Evolutionary conservation across 2,329 filamentous ascomycete genomes (phyloP).

Genomic region (Apiospora hydei): DNA sequence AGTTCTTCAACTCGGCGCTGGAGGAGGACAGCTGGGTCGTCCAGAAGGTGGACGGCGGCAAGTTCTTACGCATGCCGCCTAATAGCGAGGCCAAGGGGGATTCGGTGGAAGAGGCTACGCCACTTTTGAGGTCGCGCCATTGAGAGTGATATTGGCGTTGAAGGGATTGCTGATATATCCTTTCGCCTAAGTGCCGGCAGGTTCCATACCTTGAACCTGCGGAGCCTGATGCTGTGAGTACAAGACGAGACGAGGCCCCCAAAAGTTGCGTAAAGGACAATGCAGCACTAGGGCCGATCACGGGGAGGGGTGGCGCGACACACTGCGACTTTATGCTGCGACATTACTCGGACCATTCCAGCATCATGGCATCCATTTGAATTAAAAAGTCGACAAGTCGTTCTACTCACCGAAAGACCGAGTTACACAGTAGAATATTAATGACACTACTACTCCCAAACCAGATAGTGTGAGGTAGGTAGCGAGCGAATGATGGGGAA

Average conservation of each 20-base stretch:
- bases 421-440: not conserved
- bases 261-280: not conserved
- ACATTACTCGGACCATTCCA: not conserved
- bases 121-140: slow-evolving; percentile 19
- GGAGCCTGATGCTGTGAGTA: not conserved
- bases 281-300: slow-evolving; percentile 8
- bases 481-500: not conserved
- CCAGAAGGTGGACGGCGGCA: slow-evolving; percentile 57
- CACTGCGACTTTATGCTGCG: not conserved
- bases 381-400: not conserved
- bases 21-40: slow-evolving; percentile 62
- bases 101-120: slow-evolving; percentile 11
- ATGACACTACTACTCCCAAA: not conserved
- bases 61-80: slow-evolving; percentile 44
- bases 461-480: not conserved
- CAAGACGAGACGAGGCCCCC: not conserved
- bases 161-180: not conserved
- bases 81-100: slow-evolving; percentile 25
- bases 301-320: not conserved
- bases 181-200: not conserved
- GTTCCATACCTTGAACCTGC: not conserved
- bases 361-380: not conserved
- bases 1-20: slow-evolving; percentile 62
- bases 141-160: not conserved
- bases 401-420: not conserved